Evolutionary conservation across 1,284 basidiomycete species (phyloP).

Genomic region (Tranzscheliella williamsii): DNA sequence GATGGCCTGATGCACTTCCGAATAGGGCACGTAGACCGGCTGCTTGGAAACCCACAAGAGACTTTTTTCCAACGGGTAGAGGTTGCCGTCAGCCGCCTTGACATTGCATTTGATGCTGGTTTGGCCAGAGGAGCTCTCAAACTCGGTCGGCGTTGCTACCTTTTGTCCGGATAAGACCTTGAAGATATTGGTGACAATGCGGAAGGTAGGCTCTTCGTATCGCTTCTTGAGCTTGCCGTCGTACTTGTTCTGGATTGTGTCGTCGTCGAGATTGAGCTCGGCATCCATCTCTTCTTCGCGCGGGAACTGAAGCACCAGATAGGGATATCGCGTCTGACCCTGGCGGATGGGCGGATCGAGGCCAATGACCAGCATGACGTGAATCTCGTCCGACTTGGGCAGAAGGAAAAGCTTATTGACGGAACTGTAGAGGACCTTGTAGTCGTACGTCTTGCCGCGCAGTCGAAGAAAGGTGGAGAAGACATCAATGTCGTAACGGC

Average conservation of each 20-base stretch:
- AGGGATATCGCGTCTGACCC: conserved; percentile 97
- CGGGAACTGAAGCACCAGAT: conserved; percentile 95
- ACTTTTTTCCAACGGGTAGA: conserved; percentile 97
- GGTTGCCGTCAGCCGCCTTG: conserved; percentile 93
- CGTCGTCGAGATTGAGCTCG: conserved; percentile 86
- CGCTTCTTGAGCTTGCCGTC: conserved; percentile 83
- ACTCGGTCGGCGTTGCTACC: conserved; percentile 69
- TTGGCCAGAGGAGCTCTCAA: conserved; percentile 64
- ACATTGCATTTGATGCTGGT: conserved; percentile 86
- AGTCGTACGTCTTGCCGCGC: conserved; percentile 97
- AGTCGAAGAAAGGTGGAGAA: conserved; percentile 90
- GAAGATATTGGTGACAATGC: conserved; percentile 93
- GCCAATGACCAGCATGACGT: conserved; percentile 77
- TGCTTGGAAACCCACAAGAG: conserved; percentile 98
- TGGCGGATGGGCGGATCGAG: conserved; percentile 85
- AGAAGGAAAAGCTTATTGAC: conserved; percentile 90
- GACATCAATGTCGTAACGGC: conserved; percentile 97
- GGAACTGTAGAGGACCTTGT: conserved; percentile 90
- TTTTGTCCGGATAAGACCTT: conserved; percentile 87
- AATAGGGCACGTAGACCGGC: conserved; percentile 86
- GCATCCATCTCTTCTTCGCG: conserved; percentile 96
- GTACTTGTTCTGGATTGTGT: conserved; percentile 64
- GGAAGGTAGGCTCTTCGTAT: conserved; percentile 90
- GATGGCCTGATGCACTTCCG: conserved; percentile 85
- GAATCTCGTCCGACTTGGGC: conserved; percentile 90